A percentile compares a stretch with the other conserved stretches of the same genome.
Evolutionary conservation across 257 asterid genomes (phyloP).

Genomic region (Nicotiana tabacum): DNA sequence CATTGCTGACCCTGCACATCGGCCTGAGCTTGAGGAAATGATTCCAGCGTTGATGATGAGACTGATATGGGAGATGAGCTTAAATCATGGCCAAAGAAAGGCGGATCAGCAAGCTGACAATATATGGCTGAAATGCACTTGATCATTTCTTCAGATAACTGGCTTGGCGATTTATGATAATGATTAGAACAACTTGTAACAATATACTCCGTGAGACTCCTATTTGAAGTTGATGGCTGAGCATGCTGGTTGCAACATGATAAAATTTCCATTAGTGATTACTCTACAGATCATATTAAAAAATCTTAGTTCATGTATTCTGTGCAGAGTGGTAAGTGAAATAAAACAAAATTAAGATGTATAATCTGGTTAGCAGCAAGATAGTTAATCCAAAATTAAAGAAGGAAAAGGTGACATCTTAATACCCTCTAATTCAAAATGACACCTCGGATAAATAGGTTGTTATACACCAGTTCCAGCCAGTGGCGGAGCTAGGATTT

Average conservation of each 20-base stretch:
- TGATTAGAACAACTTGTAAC: constrained; percentile 28
- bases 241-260: constrained; percentile 37
- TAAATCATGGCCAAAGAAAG: constrained; percentile 27
- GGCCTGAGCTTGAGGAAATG: constrained; percentile 31
- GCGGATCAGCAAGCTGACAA: constrained; percentile 64
- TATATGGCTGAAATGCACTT: constrained; percentile 74
- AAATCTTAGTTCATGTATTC: not conserved
- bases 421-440: not conserved
- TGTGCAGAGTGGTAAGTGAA: not conserved
- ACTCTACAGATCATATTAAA: not conserved
- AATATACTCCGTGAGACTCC: constrained; percentile 28
- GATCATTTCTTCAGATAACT: constrained; percentile 84
- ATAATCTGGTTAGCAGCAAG: not conserved
- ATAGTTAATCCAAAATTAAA: not conserved
- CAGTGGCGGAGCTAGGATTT: no score
- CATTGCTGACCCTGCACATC: constrained; percentile 13
- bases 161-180: constrained; percentile 45
- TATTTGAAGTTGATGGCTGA: constrained; percentile 30
- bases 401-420: not conserved
- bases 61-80: constrained; percentile 34
- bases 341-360: not conserved
- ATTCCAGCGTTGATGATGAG: constrained; percentile 29
- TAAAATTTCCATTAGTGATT: not conserved
- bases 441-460: not conserved
- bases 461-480: not conserved